Conservation (phyloP, 2,329 filamentous ascomycete species). For the Colletotrichum truncatum region DNA sequence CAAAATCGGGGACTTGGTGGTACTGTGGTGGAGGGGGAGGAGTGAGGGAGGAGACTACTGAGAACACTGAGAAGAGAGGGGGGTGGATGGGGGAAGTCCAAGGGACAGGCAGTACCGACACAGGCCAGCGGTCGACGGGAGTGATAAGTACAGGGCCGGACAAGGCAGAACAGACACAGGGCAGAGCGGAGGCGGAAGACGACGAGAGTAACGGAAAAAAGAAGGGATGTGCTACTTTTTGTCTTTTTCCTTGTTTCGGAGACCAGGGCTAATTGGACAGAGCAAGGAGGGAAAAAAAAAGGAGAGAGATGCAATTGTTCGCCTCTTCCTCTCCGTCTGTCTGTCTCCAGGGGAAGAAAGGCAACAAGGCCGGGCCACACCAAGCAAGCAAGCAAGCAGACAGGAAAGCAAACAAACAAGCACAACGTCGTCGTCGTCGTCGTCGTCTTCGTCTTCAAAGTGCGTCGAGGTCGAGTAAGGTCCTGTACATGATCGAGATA, state of each 20-base stretch:
- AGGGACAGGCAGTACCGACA: not conserved
- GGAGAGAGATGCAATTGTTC: not conserved
- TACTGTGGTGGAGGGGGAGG: conserved; percentile 12
- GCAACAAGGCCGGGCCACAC: conserved; percentile 1
- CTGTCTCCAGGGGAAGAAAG: not conserved
- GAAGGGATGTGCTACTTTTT: conserved; percentile 21
- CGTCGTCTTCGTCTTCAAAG: not conserved
- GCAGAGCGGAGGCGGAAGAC: conserved; percentile 6
- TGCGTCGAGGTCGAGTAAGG: not conserved
- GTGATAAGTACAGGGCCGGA: not conserved
- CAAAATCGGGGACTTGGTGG: conserved; percentile 20
- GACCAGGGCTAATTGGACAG: conserved; percentile 1
- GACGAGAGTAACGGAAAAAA: conserved; percentile 12
- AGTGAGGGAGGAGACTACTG: not conserved
- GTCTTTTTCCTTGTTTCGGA: conserved; percentile 15
- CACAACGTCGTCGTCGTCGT: not conserved
- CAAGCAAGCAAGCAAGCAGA: conserved; percentile 5
- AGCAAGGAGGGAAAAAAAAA: not conserved
- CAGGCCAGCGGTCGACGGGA: not conserved
- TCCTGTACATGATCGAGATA: too few relatives aligned
- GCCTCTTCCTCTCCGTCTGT: not conserved
- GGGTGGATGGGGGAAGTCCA: not conserved
- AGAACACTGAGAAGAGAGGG: not conserved
- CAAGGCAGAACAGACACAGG: conserved; percentile 8
- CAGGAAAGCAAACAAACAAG: not conserved